phyloP scores from a whole-genome alignment of 495 filamentous ascomycete genomes.

The Stereocaulon alpinum region DNA sequence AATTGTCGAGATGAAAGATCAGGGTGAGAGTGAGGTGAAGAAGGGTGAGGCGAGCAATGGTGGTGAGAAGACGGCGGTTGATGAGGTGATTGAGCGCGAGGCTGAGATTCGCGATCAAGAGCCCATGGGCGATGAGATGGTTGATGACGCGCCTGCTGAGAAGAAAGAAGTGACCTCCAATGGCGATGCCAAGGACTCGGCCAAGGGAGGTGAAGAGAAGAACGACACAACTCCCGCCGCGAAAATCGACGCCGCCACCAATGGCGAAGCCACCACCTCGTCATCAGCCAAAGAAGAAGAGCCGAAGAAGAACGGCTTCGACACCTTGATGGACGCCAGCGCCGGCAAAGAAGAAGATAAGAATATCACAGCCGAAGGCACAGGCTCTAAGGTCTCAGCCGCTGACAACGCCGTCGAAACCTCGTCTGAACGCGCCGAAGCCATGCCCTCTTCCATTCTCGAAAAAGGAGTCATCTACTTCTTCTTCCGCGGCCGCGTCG shows the following conservation, averaged over 20 bases:
- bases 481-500: slow-evolving; percentile 73
- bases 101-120: slow-evolving; percentile 13
- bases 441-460: slow-evolving; percentile 60
- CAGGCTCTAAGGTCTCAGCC: slow-evolving; percentile 15
- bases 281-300: slow-evolving; percentile 6
- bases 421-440: slow-evolving; percentile 41
- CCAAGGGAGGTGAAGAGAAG: no score
- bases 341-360: slow-evolving; percentile 11
- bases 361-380: slow-evolving; percentile 3
- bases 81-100: slow-evolving; percentile 9
- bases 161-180: neutral
- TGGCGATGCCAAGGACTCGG: no score
- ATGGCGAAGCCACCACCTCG: neutral
- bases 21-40: slow-evolving; percentile 3
- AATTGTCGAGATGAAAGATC: slow-evolving; percentile 22
- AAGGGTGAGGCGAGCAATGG: slow-evolving; percentile 7
- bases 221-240: no score
- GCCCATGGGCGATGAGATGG: slow-evolving; percentile 10
- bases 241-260: neutral
- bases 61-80: neutral
- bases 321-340: slow-evolving; percentile 14
- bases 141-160: slow-evolving; percentile 10
- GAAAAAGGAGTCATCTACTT: slow-evolving; percentile 95
- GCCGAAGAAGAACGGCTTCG: slow-evolving; percentile 17
- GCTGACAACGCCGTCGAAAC: slow-evolving; percentile 24